These are phyloP conservation scores for Micractinium sp. DNA, from an alignment of 139 green algal species.

Conservation along the genomic window DNA sequence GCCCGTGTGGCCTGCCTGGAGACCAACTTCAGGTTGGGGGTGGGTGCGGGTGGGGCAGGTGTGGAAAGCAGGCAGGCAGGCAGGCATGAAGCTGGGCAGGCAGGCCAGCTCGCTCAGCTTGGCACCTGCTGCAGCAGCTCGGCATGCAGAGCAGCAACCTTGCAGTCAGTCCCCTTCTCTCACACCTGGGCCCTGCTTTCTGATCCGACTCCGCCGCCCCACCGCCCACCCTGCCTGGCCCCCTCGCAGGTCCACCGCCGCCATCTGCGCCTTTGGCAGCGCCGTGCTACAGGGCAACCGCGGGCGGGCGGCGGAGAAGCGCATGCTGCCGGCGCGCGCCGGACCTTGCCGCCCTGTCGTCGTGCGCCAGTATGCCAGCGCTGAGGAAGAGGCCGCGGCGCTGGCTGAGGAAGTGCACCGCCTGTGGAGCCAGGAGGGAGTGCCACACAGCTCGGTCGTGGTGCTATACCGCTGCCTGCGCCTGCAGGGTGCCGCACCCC, in stretches of 20 bases:
- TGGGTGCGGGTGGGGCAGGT: not conserved
- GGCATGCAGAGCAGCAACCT: too few species aligned
- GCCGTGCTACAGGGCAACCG: conserved; percentile 17
- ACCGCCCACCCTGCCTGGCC: not conserved
- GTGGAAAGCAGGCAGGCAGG: not conserved
- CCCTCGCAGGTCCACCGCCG: not conserved
- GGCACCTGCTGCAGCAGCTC: too few species aligned
- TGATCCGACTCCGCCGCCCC: not conserved
- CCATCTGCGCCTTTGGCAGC: conserved; percentile 24
- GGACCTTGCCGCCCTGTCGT: not conserved
- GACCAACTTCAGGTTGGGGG: conserved; percentile 8
- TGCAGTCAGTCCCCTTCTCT: not conserved
- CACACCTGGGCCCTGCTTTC: not conserved
- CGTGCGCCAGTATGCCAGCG: not conserved
- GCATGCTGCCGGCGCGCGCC: not conserved
- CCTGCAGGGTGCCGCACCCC: not conserved
- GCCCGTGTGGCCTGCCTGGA: conserved; percentile 1
- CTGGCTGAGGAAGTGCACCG: not conserved
- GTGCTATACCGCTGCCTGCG: conserved; percentile 29
- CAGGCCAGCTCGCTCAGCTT: too few species aligned
- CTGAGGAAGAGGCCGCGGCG: not conserved
- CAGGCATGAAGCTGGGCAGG: not conserved
- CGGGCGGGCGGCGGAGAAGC: not conserved
- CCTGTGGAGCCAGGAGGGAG: conserved; percentile 7
- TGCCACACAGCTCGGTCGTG: not conserved